Conservation (phyloP, 208 protist genomes). For the Vickermania ingenoplastis region DNA sequence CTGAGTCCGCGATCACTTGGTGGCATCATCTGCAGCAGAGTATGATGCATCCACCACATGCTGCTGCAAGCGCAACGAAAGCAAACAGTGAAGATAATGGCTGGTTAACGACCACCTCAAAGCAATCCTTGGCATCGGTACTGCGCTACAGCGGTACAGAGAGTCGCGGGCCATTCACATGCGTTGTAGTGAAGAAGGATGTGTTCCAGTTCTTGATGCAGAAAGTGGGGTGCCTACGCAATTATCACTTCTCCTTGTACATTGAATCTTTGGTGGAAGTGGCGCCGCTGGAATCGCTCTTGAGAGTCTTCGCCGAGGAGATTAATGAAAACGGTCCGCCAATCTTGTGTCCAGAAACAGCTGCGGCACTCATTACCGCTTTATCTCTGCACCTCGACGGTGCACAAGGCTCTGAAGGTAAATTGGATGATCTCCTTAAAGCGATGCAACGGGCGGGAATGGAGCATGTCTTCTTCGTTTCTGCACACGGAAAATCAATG, state of each 20-base stretch:
- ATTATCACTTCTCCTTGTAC: conserved; percentile 63
- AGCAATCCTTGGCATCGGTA: too few species aligned
- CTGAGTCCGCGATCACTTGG: neutral
- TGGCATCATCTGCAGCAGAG: too few species aligned
- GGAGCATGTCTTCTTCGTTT: too few species aligned
- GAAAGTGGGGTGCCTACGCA: conserved; percentile 16
- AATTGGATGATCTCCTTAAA: neutral
- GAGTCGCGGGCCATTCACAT: neutral
- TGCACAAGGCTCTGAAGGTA: neutral
- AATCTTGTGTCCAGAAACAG: conserved; percentile 44
- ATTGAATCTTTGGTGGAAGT: conserved; percentile 35
- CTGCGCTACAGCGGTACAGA: too few species aligned
- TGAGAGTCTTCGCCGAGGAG: conserved; percentile 12
- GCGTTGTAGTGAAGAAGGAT: neutral
- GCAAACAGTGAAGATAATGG: neutral
- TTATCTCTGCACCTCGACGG: conserved; percentile 20
- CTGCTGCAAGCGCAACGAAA: neutral
- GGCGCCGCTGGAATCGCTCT: conserved; percentile 13
- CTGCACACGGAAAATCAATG: too few species aligned
- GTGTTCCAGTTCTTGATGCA: neutral
- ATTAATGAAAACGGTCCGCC: conserved; percentile 14
- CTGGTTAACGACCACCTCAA: neutral
- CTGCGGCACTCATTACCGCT: conserved; percentile 34
- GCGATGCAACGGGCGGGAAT: neutral
- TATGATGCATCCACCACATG: too few species aligned